Evolutionary conservation across 2,329 filamentous ascomycete genomes (phyloP).

Genomic region (Paramyrothecium sp.): DNA sequence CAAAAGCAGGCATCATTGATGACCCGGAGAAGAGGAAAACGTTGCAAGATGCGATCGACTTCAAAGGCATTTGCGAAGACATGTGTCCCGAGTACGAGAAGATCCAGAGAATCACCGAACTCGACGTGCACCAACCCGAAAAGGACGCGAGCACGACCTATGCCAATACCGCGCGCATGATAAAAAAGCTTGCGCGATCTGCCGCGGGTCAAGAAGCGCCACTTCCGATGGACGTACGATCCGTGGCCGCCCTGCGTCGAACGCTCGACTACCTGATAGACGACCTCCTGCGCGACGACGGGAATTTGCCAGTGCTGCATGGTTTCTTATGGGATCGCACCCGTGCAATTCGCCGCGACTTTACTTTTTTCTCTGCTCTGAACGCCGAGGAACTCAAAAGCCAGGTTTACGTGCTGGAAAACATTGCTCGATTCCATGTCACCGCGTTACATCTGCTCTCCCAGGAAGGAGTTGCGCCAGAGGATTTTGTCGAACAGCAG

Average conservation of each 20-base stretch:
- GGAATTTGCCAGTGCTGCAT: slow-evolving; percentile 54
- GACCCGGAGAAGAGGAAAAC: slow-evolving; percentile 62
- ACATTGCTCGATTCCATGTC: slow-evolving; percentile 66
- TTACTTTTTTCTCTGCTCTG: slow-evolving; percentile 65
- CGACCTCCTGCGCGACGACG: slow-evolving; percentile 53
- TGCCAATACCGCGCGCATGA: slow-evolving; percentile 54
- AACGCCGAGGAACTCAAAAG: slow-evolving; percentile 54
- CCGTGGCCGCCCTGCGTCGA: slow-evolving; percentile 54
- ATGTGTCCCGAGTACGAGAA: slow-evolving; percentile 70
- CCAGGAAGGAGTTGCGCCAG: slow-evolving; percentile 50
- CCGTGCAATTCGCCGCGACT: slow-evolving; percentile 65
- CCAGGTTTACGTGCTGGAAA: slow-evolving; percentile 64
- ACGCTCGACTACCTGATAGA: slow-evolving; percentile 65
- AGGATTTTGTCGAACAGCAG: slow-evolving; percentile 65
- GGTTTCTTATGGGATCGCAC: slow-evolving; percentile 69
- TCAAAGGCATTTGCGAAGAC: slow-evolving; percentile 66
- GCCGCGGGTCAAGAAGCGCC: slow-evolving; percentile 67
- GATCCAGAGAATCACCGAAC: slow-evolving; percentile 60
- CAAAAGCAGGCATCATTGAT: slow-evolving; percentile 60
- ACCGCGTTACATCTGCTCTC: slow-evolving; percentile 63
- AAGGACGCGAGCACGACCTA: slow-evolving; percentile 44
- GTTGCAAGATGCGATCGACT: slow-evolving; percentile 62
- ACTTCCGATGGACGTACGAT: slow-evolving; percentile 66
- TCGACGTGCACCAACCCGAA: slow-evolving; percentile 56
- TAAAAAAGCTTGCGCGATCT: slow-evolving; percentile 66